A percentile compares a stretch with the other conserved stretches of the same genome.
phyloP scores from a whole-genome alignment of 2,329 filamentous ascomycete species.

The Ploettnerulaceae sp. region DNA sequence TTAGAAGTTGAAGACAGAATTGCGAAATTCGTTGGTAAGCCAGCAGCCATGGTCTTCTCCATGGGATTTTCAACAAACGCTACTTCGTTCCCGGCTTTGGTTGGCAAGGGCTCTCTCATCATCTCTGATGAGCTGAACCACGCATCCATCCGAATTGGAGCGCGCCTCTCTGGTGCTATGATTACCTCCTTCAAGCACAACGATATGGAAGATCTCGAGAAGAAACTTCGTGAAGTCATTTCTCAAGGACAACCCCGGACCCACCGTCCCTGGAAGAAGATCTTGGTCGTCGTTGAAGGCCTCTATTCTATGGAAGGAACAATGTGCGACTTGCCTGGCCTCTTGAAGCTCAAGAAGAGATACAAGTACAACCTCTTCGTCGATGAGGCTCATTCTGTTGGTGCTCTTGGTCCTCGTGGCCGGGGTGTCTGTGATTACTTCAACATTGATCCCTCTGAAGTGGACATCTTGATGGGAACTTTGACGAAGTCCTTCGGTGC shows the following conservation, averaged over 20 bases:
- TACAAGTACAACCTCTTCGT: conserved; percentile 98
- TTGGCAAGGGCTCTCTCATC: conserved; percentile 88
- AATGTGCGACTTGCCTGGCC: conserved; percentile 93
- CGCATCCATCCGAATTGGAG: conserved; percentile 92
- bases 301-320: conserved; percentile 99
- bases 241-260: conserved; percentile 95
- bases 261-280: conserved; percentile 99
- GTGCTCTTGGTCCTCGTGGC: conserved; percentile 81
- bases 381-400: conserved; percentile 94
- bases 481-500: conserved; percentile 97
- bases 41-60: conserved; percentile 92
- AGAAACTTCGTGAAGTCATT: conserved; percentile 82
- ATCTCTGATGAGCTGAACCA: conserved; percentile 98
- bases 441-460: conserved; percentile 76
- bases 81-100: conserved; percentile 84
- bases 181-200: conserved; percentile 98
- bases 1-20: conserved; percentile 86
- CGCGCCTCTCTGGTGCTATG: conserved; percentile 88
- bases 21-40: conserved; percentile 89
- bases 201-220: conserved; percentile 84
- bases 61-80: conserved; percentile 99
- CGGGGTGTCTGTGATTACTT: conserved; percentile 98
- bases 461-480: conserved; percentile 97
- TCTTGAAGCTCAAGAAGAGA: conserved; percentile 81
- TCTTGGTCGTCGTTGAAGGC: conserved; percentile 90